Percentiles rank a stretch among this genome's conserved stretches.
Conservation (phyloP, 257 asterid species). For the Linderniella brevidens region DNA sequence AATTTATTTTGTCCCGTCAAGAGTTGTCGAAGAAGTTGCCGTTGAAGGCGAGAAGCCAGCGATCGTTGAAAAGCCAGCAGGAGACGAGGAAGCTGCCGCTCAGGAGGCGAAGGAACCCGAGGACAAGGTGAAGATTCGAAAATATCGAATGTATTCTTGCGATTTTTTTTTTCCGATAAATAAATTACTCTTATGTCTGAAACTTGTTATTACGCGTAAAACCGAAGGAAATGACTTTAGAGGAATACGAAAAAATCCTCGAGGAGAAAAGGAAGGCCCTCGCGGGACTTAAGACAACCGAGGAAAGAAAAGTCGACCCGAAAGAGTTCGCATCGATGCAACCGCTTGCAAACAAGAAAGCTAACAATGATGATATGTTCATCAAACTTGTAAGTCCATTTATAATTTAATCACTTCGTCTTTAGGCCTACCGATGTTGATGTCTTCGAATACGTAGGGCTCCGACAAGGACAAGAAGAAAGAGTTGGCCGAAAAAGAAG, state of each 20-base stretch:
- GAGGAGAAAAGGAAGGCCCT: conserved; percentile 75
- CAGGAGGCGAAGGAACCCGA: conserved; percentile 42
- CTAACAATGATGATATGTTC: conserved; percentile 41
- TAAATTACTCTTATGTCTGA: too few species aligned
- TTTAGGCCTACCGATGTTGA: too few species aligned
- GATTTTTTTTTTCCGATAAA: too few species aligned
- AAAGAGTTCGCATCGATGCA: conserved; percentile 74
- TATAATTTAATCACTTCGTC: too few species aligned
- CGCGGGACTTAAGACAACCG: conserved; percentile 46
- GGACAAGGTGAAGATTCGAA: conserved; percentile 28
- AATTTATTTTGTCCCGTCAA: conserved; percentile 10
- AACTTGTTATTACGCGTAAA: too few species aligned
- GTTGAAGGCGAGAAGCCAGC: conserved; percentile 44
- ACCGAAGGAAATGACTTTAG: conserved; percentile 83
- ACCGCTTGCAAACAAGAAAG: conserved; percentile 67
- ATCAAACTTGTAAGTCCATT: conserved; percentile 91
- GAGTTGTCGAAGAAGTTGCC: conserved; percentile 35
- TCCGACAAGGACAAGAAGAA: conserved; percentile 65
- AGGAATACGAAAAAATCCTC: conserved; percentile 68
- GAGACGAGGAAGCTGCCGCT: conserved; percentile 33
- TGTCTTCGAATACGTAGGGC: conserved; percentile 20
- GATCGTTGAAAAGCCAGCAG: conserved; percentile 25
- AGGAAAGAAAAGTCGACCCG: conserved; percentile 73
- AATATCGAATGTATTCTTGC: background rate
- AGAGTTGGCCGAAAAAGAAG: conserved; percentile 67